Evolutionary conservation across 768 basidiomycete species (phyloP), one percentile per base, ranked within the genome.

Genomic region (Leccinum subgranulosum): DNA sequence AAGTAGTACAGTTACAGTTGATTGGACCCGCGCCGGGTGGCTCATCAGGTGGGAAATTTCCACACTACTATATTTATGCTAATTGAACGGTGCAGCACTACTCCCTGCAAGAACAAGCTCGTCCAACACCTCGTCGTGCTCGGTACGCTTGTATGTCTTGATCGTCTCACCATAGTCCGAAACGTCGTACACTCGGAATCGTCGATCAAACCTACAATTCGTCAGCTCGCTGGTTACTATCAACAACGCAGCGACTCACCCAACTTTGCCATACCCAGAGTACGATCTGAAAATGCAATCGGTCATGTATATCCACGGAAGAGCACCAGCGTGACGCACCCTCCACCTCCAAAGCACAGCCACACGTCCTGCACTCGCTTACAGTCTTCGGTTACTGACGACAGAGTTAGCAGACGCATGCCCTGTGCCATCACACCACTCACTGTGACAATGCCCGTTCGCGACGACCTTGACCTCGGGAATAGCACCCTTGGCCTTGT

Each of bases 91-190:
- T 23, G 83, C 76, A 34, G 77, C 79, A 51, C 72, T 74, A 3
- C 21, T 19, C 21, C 90, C 90, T 3, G 79, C 78, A 6, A 92
- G 76, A 11, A 84, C 68, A 75, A 88, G 79, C 59, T 81, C 79
- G 62, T 90, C 86, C 46, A 90, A 51, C 14, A 90, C 75, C 54
- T 82, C 83, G 54, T 86, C 85, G 56, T 86, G 77, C 68, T 91
- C 90, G 4, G 84, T 86, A 39, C 85, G 84, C 73, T 97, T 97
- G 72, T 90, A 85, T 36, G 96, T 96, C 69, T 80, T 77, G 68
- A 98, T 92, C 6, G 84, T 94, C 79, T 98, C 96, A 47, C 96
- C 96, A 64, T 82, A 98, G 60, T 93, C 85, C 17, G 87, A 88
- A 52, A 98, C 80, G 25, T 93, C 85, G 71, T 88, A 98, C 47